Percentiles rank a stretch among this genome's conserved stretches.
phyloP scores from a whole-genome alignment of 2,329 filamentous ascomycete species.

The Blastomyces gilchristii region DNA sequence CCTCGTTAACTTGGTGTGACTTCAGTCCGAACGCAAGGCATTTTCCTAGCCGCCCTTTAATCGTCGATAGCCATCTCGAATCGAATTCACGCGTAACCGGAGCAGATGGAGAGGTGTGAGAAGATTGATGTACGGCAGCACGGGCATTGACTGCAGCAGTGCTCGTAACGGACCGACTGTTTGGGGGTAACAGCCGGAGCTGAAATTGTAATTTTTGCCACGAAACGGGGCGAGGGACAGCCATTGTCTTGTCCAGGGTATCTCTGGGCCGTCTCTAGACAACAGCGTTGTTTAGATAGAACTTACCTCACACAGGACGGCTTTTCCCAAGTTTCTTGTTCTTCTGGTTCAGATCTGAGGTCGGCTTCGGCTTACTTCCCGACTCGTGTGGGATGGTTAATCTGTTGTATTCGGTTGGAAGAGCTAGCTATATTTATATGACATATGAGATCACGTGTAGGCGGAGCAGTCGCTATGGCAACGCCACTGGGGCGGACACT shows the following conservation, averaged over 20 bases:
- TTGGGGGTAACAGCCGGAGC: not conserved
- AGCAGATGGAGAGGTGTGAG: conserved; percentile 10
- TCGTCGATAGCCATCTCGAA: conserved; percentile 60
- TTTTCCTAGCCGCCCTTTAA: conserved; percentile 57
- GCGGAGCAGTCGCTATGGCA: too few relatives aligned
- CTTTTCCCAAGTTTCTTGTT: not conserved
- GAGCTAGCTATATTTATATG: too few relatives aligned
- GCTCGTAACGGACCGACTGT: conserved; percentile 1
- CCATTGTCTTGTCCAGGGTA: not conserved
- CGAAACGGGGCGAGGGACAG: conserved; percentile 10
- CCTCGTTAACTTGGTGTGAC: conserved; percentile 47
- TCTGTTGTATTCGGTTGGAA: too few relatives aligned
- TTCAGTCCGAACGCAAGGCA: conserved; percentile 65
- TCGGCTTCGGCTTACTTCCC: not conserved
- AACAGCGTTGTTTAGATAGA: not conserved
- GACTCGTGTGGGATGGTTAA: too few relatives aligned
- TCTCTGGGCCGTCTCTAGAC: not conserved
- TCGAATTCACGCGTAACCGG: conserved; percentile 23
- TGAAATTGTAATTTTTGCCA: conserved; percentile 9
- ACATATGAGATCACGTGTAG: too few relatives aligned
- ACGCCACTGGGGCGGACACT: too few relatives aligned
- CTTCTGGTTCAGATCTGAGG: not conserved
- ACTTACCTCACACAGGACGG: not conserved
- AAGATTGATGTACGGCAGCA: conserved; percentile 11
- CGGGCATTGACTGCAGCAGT: conserved; percentile 14